A percentile compares a stretch with the other conserved stretches of the same genome.
Conservation (phyloP, 176 grass and related monocot species). For the Eleusine coracana region DNA sequence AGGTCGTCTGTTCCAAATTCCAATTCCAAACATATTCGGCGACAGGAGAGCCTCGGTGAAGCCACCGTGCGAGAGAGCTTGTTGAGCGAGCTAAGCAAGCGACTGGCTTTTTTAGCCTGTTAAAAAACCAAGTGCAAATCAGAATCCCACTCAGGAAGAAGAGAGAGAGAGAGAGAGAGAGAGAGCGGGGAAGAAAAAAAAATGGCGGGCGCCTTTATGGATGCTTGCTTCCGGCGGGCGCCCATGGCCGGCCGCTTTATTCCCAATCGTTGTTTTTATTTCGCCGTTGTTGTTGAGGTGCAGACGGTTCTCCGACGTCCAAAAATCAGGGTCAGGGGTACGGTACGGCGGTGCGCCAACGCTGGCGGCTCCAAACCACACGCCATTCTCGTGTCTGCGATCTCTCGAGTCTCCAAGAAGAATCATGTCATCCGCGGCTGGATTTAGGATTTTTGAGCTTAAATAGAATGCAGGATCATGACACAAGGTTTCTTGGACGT, state of each 20-base stretch:
- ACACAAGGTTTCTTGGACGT: neutral
- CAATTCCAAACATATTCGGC: neutral
- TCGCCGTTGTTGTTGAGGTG: conserved; percentile 7
- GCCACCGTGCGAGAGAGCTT: neutral
- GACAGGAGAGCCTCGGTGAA: neutral
- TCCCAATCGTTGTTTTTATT: conserved; percentile 48
- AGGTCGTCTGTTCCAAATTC: neutral
- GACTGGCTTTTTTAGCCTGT: neutral
- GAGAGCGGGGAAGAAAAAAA: neutral
- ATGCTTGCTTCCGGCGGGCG: conserved; percentile 41
- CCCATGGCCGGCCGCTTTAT: conserved; percentile 49
- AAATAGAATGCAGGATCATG: neutral
- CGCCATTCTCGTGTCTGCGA: conserved; percentile 1
- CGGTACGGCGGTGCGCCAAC: neutral
- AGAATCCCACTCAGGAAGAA: conserved; percentile 39
- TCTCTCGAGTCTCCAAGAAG: neutral
- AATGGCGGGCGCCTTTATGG: conserved; percentile 11
- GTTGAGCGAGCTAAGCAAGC: conserved; percentile 30
- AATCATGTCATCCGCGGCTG: neutral
- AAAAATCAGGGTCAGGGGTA: neutral
- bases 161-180: neutral
- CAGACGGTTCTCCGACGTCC: conserved; percentile 34
- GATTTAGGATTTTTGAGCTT: neutral
- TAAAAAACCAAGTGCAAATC: conserved; percentile 21
- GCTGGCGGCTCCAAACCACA: neutral